Evolutionary conservation across 1,284 basidiomycete species (phyloP).

Genomic region (Ceratobasidium papillatum): DNA sequence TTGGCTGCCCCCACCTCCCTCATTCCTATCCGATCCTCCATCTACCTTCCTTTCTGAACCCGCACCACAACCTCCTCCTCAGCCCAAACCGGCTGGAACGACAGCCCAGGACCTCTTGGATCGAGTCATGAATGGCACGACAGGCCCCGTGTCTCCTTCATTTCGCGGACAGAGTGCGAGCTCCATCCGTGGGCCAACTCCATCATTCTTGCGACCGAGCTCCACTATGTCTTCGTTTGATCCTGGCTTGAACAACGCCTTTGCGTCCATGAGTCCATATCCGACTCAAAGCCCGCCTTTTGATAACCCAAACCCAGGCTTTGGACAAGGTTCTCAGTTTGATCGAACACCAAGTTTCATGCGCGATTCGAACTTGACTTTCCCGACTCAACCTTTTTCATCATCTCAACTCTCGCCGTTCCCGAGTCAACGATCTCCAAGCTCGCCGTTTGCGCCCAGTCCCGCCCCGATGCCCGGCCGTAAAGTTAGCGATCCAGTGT

Average conservation of each 20-base stretch:
- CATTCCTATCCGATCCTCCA: conserved; percentile 39
- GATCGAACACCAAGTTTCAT: conserved; percentile 4
- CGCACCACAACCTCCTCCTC: conserved; percentile 19
- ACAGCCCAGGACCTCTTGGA: conserved; percentile 72
- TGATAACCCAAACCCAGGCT: not conserved
- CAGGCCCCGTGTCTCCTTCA: conserved; percentile 9
- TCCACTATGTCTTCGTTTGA: not conserved
- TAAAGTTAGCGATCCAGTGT: conserved; percentile 17
- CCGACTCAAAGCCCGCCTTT: conserved; percentile 7
- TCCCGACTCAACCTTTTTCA: conserved; percentile 1
- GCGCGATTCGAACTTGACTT: not conserved
- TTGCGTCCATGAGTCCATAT: conserved; percentile 6
- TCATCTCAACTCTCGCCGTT: conserved; percentile 11
- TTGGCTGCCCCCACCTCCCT: conserved; percentile 42
- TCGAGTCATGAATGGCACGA: conserved; percentile 57
- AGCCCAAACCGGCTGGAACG: conserved; percentile 51
- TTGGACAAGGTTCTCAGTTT: not conserved
- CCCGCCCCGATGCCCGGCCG: not conserved
- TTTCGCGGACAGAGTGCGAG: not conserved
- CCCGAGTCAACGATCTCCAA: conserved; percentile 18
- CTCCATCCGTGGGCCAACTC: conserved; percentile 25
- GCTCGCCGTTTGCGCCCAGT: not conserved
- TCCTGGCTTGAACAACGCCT: conserved; percentile 1
- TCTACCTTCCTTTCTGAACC: conserved; percentile 17
- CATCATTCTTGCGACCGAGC: conserved; percentile 26